Conservation (phyloP, 805 yeast genomes). For the Barnettozyma pratensis region DNA sequence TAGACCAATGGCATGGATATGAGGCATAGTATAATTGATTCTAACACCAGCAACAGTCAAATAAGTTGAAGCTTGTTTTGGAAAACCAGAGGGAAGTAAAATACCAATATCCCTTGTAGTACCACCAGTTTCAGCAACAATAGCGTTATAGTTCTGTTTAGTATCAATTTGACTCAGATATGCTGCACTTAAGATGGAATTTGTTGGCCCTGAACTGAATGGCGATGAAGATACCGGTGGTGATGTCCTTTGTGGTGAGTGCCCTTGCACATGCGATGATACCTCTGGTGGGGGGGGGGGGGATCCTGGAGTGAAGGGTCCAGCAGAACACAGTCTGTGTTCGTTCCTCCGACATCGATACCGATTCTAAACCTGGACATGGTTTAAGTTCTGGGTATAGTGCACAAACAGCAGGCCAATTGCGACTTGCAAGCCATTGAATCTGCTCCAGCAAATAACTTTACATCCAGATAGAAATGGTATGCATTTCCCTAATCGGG, state of each 20-base stretch:
- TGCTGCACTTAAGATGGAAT: constrained; percentile 44
- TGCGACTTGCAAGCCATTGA: not conserved
- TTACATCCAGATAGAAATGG: too few relatives aligned
- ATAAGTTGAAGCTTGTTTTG: constrained; percentile 40
- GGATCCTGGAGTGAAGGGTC: constrained; percentile 27
- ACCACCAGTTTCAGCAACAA: constrained; percentile 47
- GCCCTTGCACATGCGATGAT: constrained; percentile 36
- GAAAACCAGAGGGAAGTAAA: constrained; percentile 40
- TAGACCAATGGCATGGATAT: constrained; percentile 42
- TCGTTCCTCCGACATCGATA: constrained; percentile 45
- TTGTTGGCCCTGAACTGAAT: constrained; percentile 46
- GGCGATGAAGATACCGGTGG: constrained; percentile 38
- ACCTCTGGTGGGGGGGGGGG: constrained; percentile 24
- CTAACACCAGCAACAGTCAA: constrained; percentile 43
- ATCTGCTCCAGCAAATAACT: not conserved
- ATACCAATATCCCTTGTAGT: constrained; percentile 48
- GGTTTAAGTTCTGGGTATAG: not conserved
- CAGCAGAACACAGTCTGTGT: constrained; percentile 39
- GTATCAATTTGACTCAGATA: constrained; percentile 29
- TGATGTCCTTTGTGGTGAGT: constrained; percentile 37
- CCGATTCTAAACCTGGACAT: constrained; percentile 29
- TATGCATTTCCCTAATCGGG: constrained; percentile 3
- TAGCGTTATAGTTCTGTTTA: constrained; percentile 14
- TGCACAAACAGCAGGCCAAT: not conserved
- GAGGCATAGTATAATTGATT: constrained; percentile 48